These are phyloP conservation scores for Suillus subaureus DNA, from an alignment of 768 basidiomycete genomes.

Conservation along the genomic window DNA sequence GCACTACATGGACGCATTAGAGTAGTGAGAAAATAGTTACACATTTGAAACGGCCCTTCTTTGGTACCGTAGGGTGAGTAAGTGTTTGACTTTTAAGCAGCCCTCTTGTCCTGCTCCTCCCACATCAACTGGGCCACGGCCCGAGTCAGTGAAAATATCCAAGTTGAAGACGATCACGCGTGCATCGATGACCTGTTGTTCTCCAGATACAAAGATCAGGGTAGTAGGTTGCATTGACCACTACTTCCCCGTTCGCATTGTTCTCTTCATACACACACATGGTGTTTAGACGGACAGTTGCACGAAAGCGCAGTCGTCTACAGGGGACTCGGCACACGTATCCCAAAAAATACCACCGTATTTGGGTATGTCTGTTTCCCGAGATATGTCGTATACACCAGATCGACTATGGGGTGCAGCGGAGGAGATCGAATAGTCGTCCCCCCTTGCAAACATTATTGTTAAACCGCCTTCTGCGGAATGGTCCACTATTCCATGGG, in stretches of 20 bases:
- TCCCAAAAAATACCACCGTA: conserved; percentile 56
- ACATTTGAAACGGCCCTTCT: conserved; percentile 28
- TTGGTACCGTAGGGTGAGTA: conserved; percentile 55
- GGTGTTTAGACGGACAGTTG: conserved; percentile 54
- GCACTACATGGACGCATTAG: conserved; percentile 25
- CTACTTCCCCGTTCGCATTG: conserved; percentile 25
- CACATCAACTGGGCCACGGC: conserved; percentile 42
- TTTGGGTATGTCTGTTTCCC: conserved; percentile 56
- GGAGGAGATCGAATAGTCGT: background rate
- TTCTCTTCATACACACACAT: conserved; percentile 40
- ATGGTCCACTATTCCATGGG: background rate
- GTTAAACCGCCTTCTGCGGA: background rate
- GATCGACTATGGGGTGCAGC: conserved; percentile 44
- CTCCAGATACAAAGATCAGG: conserved; percentile 66
- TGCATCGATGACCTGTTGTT: conserved; percentile 42
- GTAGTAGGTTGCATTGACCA: conserved; percentile 55
- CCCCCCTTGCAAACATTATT: background rate
- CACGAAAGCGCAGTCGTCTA: conserved; percentile 46
- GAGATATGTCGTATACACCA: conserved; percentile 59
- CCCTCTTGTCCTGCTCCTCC: conserved; percentile 70
- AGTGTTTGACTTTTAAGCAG: conserved; percentile 65
- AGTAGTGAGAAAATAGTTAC: background rate
- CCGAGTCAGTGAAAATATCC: background rate
- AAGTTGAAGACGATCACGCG: conserved; percentile 8
- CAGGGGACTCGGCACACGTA: conserved; percentile 47